Base-by-base conservation (phyloP, 2,329 filamentous ascomycete species). In the Talaromyces islandicus region DNA sequence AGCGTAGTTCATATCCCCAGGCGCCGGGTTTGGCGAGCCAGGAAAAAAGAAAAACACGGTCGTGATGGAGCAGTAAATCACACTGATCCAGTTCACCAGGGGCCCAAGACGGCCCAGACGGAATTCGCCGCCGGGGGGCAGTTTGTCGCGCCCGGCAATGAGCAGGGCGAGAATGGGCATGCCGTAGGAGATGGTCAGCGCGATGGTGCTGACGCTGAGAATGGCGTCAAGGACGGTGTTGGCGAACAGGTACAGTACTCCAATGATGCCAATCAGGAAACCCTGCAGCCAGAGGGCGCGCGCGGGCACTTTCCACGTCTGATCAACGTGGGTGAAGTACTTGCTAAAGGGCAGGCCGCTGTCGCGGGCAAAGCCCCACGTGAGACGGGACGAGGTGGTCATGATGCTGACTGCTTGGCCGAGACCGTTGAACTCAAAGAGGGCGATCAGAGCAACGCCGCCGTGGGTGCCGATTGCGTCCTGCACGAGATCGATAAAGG, bases 401-500 rank as follows among this genome's bases (percentile, higher is more conserved):
- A 83, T 79, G 14, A 78, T 81, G 38, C 78, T 79, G 19, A 77
- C 80, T 1, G 78, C 77, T 5, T 79, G 71, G 30, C 82, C 78
- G 19, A 83, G 68, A 3, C 83, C 74, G 3, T 84, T 70, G 19
- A 85, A 75, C 4, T 75, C 69, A 0, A 77, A 75, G 78, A 85
- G 83, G 21, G 79, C 76, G 1, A 78, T 78, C 0, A 82, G 78
- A 0, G 78, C 82, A 1, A 75, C 77, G 2, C 76, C 69, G 19
- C 78, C 81, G 1, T 76, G 71, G 62, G 83, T 78, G 65, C 81
- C 79, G 1, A 82, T 81, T 1, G 78, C 79, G 38, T 83, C 77
- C 62, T 76, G 76, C 60, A 85, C 85, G 24, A 86, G 78, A 55
- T 84, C 77, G 66, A 88, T 85, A 63, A 85, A 85, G 0, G 85